Evolutionary conservation across 208 protist genomes (phyloP).

Genomic region (Wallacemonas rigidus): DNA sequence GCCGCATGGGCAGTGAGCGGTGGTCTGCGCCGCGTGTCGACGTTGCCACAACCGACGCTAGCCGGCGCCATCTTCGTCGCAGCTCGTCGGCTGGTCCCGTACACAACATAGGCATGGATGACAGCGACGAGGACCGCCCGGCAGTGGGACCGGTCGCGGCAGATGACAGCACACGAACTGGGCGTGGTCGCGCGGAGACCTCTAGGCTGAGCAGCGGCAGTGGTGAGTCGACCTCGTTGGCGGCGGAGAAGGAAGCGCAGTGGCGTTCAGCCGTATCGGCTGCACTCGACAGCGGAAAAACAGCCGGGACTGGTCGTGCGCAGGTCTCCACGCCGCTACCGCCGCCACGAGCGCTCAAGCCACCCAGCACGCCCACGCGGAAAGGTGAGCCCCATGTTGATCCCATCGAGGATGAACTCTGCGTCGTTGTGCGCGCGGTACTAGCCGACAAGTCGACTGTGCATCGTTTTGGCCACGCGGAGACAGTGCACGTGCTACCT

Average conservation of each 20-base stretch:
- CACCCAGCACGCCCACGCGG: conserved; percentile 23
- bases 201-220: neutral
- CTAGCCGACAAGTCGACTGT: conserved; percentile 75
- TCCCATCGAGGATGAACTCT: conserved; percentile 46
- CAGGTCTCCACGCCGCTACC: neutral
- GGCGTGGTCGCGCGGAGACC: neutral
- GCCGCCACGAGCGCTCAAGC: conserved; percentile 12
- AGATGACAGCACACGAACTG: neutral
- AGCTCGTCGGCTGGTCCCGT: conserved; percentile 21
- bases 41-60: neutral
- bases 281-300: neutral
- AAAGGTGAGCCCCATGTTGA: conserved; percentile 27
- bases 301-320: neutral
- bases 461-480: conserved; percentile 62
- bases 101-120: neutral
- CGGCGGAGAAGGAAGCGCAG: conserved; percentile 4
- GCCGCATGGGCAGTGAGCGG: conserved; percentile 21
- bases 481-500: conserved; percentile 82
- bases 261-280: conserved; percentile 8
- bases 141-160: neutral
- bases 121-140: conserved; percentile 2
- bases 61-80: conserved; percentile 15
- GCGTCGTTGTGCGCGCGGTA: conserved; percentile 74
- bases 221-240: neutral
- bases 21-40: conserved; percentile 11